Evolutionary conservation across 768 basidiomycete species (phyloP), one percentile per base, ranked within the genome.

Genomic region (Polyporus arcularius): DNA sequence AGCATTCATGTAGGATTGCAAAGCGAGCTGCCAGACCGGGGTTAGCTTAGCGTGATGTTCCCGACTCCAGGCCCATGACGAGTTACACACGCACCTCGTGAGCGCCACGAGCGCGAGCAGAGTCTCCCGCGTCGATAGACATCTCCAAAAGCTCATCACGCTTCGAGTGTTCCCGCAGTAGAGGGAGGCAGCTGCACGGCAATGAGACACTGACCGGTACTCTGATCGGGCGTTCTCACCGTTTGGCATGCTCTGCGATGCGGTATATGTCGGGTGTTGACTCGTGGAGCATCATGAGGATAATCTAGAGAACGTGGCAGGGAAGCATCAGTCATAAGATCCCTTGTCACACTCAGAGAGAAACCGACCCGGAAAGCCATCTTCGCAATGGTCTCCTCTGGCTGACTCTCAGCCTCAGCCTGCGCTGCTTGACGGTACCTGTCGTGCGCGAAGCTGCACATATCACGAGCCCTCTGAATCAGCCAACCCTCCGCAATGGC

Each of bases 401-500:
- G 76, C 12, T 88, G 76, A 4, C 70, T 72, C 42, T 80, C 78
- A 0, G 79, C 83, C 70, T 88, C 86, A 4, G 80, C 81, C 65
- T 86, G 82, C 9, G 85, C 87, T 10, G 88, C 88, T 71, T 89
- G 88, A 9, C 88, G 81, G 72, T 89, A 91, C 47, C 88, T 78
- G 68, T 90, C 88, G 71, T 91, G 88, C 4, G 86, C 77, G 71
- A 89, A 89, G 66, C 82, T 86, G 71, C 87, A 89, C 87, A 89
- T 88, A 66, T 90, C 88, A 39, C 88, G 76, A 4, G 86, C 88
- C 51, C 86, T 76, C 58, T 88, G 86, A 6, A 87, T 82, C 10
- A 91, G 76, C 88, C 88, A 91, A 1, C 89, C 89, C 69, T 90
- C 88, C 1, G 82, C 73, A 18, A 89, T 80, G 1, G 87, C 88